phyloP scores from a whole-genome alignment of 495 filamentous ascomycete species.

The Aspergillus steynii region DNA sequence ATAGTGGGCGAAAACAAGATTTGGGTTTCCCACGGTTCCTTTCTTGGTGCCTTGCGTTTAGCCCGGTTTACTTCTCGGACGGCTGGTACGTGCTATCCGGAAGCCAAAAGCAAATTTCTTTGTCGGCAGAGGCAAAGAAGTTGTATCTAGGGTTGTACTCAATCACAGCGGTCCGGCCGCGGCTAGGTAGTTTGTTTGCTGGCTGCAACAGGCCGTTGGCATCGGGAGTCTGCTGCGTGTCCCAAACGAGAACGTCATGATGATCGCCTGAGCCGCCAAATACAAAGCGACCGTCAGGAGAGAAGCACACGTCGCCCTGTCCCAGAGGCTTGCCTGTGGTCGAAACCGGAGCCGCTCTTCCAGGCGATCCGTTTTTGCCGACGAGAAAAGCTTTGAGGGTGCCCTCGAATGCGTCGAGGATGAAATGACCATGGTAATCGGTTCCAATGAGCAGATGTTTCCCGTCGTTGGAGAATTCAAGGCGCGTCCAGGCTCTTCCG shows the following conservation, averaged over 20 bases:
- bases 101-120: slow-evolving; percentile 87
- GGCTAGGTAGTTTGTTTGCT: slow-evolving; percentile 60
- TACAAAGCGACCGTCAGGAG: slow-evolving; percentile 83
- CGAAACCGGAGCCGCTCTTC: slow-evolving; percentile 47
- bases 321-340: slow-evolving; percentile 50
- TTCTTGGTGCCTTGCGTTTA: not conserved
- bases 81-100: slow-evolving; percentile 51
- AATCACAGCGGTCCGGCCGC: slow-evolving; percentile 68
- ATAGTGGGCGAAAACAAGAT: not conserved
- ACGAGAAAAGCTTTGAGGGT: slow-evolving; percentile 64
- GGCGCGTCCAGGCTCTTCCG: slow-evolving; percentile 70
- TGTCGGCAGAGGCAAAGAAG: slow-evolving; percentile 83
- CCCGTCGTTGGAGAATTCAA: slow-evolving; percentile 95
- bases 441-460: slow-evolving; percentile 82
- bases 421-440: slow-evolving; percentile 74
- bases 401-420: slow-evolving; percentile 89
- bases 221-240: slow-evolving; percentile 59
- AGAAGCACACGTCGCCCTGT: slow-evolving; percentile 84
- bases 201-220: slow-evolving; percentile 61
- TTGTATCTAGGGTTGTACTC: slow-evolving; percentile 90
- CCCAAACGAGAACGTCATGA: slow-evolving; percentile 78
- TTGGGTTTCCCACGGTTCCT: not conserved
- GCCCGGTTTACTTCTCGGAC: slow-evolving; percentile 31
- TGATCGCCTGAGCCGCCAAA: slow-evolving; percentile 72
- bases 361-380: slow-evolving; percentile 44